Conservation (phyloP, 148 eudicot genomes). For the Rhododendron ovatum region DNA sequence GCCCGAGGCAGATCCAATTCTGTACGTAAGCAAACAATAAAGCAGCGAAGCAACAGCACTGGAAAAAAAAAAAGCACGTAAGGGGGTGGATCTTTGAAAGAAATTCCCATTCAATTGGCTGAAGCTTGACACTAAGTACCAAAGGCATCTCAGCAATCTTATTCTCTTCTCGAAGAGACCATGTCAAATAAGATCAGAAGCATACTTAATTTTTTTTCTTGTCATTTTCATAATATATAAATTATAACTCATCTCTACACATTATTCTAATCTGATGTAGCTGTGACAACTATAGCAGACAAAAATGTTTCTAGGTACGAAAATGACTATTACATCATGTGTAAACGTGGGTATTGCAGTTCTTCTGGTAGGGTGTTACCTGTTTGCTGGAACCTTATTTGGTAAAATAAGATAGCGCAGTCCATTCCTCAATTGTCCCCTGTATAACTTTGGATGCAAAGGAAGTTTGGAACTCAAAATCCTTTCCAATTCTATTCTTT, state of each 20-base stretch:
- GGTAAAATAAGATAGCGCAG: slow-evolving; percentile 93
- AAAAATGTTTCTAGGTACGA: background rate
- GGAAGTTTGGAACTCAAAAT: slow-evolving; percentile 72
- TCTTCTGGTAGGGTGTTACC: slow-evolving; percentile 34
- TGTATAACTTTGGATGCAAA: slow-evolving; percentile 78
- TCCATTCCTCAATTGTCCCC: slow-evolving; percentile 90
- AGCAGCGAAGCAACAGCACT: background rate
- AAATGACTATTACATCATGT: background rate
- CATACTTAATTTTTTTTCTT: background rate
- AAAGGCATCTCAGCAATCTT: background rate
- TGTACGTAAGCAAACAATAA: background rate
- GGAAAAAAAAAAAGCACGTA: background rate
- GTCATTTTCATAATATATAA: background rate
- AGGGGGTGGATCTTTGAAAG: background rate
- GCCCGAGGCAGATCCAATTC: background rate
- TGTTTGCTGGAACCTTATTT: slow-evolving; percentile 96
- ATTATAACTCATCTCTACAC: background rate
- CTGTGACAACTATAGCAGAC: background rate
- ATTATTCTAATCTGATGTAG: background rate
- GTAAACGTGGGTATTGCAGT: too few species aligned
- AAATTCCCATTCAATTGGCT: background rate
- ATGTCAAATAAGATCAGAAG: background rate
- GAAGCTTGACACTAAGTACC: too few species aligned
- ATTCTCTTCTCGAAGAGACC: background rate
- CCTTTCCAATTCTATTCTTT: slow-evolving; percentile 45